A percentile compares a stretch with the other conserved stretches of the same genome.
These are phyloP conservation scores for Castanea mollissima DNA, from an alignment of 306 rosid species.

Conservation along the genomic window DNA sequence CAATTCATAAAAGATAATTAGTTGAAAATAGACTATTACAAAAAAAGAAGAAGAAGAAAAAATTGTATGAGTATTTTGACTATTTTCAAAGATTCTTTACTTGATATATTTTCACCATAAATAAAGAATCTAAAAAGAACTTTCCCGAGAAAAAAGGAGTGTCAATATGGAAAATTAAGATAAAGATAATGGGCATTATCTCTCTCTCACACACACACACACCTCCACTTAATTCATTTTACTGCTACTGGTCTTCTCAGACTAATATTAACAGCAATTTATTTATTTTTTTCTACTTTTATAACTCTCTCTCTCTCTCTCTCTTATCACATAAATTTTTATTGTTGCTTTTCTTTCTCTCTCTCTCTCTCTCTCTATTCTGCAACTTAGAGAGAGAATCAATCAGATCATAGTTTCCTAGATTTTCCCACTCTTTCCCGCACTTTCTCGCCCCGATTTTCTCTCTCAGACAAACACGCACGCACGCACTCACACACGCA, in stretches of 20 bases:
- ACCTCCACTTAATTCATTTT: constrained; percentile 3
- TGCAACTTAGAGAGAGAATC: constrained; percentile 48
- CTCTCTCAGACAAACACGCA: constrained; percentile 25
- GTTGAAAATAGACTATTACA: too few relatives aligned
- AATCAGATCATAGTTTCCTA: constrained; percentile 61
- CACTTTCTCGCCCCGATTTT: constrained; percentile 51
- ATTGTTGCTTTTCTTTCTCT: not conserved
- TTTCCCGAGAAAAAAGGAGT: constrained; percentile 17
- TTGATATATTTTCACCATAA: too few relatives aligned
- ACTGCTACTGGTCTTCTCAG: constrained; percentile 32
- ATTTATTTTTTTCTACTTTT: not conserved
- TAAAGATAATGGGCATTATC: constrained; percentile 10
- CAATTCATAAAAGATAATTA: too few relatives aligned
- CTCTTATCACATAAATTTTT: not conserved
- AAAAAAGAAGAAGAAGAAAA: too few relatives aligned
- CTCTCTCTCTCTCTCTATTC: constrained; percentile 39
- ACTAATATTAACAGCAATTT: constrained; percentile 32
- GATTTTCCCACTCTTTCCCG: constrained; percentile 54
- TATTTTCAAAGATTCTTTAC: too few relatives aligned
- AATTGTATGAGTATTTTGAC: too few relatives aligned
- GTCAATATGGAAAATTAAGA: constrained; percentile 31
- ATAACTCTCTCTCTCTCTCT: constrained; percentile 30
- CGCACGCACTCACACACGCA: not conserved
- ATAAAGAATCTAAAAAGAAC: not conserved
- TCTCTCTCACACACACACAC: not conserved